Evolutionary conservation across 306 rosid species (phyloP).

Genomic region (Rosa lucieae): DNA sequence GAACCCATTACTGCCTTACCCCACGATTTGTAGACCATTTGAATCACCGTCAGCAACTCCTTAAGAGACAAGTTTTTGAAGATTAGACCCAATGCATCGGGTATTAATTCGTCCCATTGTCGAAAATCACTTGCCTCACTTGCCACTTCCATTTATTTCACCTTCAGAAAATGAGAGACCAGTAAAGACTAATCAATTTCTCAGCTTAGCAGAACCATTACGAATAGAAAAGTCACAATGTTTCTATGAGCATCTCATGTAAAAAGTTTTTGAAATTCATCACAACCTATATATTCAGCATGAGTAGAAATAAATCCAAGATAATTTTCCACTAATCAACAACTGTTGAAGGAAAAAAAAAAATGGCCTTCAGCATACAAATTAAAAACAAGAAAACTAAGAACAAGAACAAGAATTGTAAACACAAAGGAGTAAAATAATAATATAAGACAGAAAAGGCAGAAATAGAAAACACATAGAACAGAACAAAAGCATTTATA

Average conservation of each 20-base stretch:
- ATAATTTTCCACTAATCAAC: constrained; percentile 5
- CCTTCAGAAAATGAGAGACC: neutral
- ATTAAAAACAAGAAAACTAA: too few species aligned
- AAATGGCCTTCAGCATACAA: too few species aligned
- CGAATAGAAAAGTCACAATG: neutral
- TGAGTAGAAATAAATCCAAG: neutral
- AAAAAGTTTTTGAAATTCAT: neutral
- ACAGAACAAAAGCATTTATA: too few species aligned
- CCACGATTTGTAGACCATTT: constrained; percentile 93
- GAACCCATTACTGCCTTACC: constrained; percentile 60
- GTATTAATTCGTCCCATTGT: constrained; percentile 91
- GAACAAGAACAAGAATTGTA: too few species aligned
- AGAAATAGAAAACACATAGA: too few species aligned
- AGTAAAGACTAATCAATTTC: constrained; percentile 4
- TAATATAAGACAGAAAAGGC: too few species aligned
- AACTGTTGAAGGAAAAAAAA: neutral
- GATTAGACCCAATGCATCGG: constrained; percentile 85
- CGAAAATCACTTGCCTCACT: constrained; percentile 52
- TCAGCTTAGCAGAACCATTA: neutral
- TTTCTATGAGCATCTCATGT: neutral
- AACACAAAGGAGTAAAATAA: too few species aligned
- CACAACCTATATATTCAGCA: neutral
- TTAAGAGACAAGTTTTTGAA: constrained; percentile 73
- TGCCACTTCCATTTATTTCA: constrained; percentile 64
- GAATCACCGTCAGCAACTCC: constrained; percentile 76